Evolutionary conservation across 768 basidiomycete species (phyloP), one percentile per base, ranked within the genome.

Genomic region (Cystofilobasidium ferigula): DNA sequence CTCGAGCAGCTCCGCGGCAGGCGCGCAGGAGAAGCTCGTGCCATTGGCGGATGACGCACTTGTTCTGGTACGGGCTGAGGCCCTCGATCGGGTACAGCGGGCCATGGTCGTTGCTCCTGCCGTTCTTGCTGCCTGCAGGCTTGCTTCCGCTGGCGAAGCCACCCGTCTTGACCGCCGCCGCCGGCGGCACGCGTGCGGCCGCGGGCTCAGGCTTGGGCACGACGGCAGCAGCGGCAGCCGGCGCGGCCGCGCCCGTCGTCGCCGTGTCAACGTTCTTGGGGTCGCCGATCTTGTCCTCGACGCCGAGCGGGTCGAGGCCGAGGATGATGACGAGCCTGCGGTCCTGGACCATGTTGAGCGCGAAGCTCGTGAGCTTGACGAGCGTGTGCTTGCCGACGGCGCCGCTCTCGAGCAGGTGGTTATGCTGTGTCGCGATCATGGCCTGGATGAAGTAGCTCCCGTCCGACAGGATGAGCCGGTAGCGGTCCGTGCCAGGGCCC

Each of bases 51-150:
- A 9, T n/a, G 20, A 72, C 77, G 70, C 68, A 78, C 76, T 89
- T 89, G 78, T 94, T 97, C 77, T 95, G 91, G 72, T 97, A 98
- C 12, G 94, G 94, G 73, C 88, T 92, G 53, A 98, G 82, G 7
- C 85, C 87, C 74, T 95, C 94, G 70, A 99, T 98, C 2, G 93
- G 94, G 76, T 85, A 85, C 36, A 85, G 75, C 0, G 81, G 76
- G 30, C 76, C 74, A 35, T 73, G 69, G 34, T 54, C 68, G 26
- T 47, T 47, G 62, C 59, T 16, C 62, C 67, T 14, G 53, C 30
- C 28, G 56, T 38, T 42, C 34, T 67, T 63, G 22, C 67, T 70
- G n/a, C 18, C 20, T 36, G 70, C 64, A 54, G 40, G 22, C 48
- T 38, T 40, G 30, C 42, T 54, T 58, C 24, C 26, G 32, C 26